phyloP scores from a whole-genome alignment of 2,329 filamentous ascomycete species.

The Aureobasidium musti region DNA sequence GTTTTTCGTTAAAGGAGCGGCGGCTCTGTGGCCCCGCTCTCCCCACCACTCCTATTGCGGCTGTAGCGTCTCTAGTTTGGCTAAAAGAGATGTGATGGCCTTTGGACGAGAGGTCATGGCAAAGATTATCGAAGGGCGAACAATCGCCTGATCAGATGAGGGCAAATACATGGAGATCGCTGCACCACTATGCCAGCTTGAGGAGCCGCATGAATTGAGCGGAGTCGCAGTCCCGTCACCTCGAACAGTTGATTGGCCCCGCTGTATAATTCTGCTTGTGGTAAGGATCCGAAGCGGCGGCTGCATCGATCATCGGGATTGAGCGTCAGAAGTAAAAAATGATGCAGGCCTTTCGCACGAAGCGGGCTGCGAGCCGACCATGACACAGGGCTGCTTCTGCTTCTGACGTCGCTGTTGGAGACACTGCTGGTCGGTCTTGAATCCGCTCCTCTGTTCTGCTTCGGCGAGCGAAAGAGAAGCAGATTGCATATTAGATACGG shows the following conservation, averaged over 20 bases:
- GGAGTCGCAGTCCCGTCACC: background rate
- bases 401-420: background rate
- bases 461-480: background rate
- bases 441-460: background rate
- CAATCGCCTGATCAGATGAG: background rate
- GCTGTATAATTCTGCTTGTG: background rate
- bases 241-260: background rate
- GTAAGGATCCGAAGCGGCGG: background rate
- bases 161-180: background rate
- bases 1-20: background rate
- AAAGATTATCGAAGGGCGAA: no score
- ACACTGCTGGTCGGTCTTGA: background rate
- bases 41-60: background rate
- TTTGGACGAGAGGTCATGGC: background rate
- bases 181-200: background rate
- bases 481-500: background rate
- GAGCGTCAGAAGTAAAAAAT: constrained; percentile 7
- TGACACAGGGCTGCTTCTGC: background rate
- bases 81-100: background rate
- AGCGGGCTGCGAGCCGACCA: background rate
- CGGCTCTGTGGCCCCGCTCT: constrained; percentile 17
- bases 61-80: background rate
- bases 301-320: constrained; percentile 6
- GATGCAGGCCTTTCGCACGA: background rate
- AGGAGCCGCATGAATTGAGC: background rate